Evolutionary conservation across 495 filamentous ascomycete species (phyloP), one percentile per base, ranked within the genome.

Genomic region (Podospora anserina): DNA sequence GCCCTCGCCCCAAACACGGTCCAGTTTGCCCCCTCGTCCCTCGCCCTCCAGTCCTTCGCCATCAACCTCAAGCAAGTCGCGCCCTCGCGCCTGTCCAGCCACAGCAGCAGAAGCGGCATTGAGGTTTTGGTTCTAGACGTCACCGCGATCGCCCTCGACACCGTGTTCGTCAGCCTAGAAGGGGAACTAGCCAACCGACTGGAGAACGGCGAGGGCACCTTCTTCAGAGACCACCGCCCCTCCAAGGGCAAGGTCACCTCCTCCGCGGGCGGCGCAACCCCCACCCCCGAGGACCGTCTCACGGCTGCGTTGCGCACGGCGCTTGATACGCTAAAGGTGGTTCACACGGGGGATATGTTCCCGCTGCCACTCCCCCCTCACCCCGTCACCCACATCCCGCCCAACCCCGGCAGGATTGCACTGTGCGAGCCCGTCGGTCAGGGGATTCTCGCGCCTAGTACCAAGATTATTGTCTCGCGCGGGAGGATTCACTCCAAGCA

Each of bases 111-210:
- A 74, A 86, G 82, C 80, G 87, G 75, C 66, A 88, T 97, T 64
- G 93, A 96, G 76, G 90, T 98, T 71, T 81, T 91, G 62, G 82
- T 97, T 2, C 76, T 94, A 67, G 92, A 97, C 77, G 91, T 94
- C 7, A 84, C 88, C 18, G 91, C 94, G 16, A 79, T 97, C 32
- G 83, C 88, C 16, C 81, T 99, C 39, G 91, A 96, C 62, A 92
- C 89, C 0, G 85, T 97, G 9, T 96, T 90, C 75, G 91, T 98
- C 49, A 92, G 85, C 53, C 86, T 95, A 18, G 93, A 97, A 75
- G 87, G 87, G 5, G 90, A 97, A 66, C 85, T 93, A 19, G 81
- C 85, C 20, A 80, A 78, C 67, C 76, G 85, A 64, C 71, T 87
- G 62, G 85, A 87, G 66, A 81, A 83, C 76, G 85, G 85, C 19